Percentiles rank a stretch among this genome's conserved stretches.
Evolutionary conservation across 768 basidiomycete genomes (phyloP).

Genomic region (Pleurotus giganteus): DNA sequence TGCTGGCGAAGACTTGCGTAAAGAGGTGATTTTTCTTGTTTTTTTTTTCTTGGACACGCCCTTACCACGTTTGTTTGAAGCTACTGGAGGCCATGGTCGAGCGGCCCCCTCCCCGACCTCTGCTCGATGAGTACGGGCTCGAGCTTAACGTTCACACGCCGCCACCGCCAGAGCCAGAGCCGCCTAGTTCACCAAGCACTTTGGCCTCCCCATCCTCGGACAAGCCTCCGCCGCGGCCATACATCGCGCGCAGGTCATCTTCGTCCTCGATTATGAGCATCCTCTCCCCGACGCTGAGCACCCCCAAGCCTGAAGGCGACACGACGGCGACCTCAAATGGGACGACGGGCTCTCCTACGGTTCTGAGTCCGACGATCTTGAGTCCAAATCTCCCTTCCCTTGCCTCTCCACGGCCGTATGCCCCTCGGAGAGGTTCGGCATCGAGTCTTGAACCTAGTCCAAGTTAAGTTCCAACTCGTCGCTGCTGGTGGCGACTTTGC

Average conservation of each 20-base stretch:
- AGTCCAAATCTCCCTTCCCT: conserved; percentile 9
- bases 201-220: conserved; percentile 28
- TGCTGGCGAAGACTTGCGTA: conserved; percentile 84
- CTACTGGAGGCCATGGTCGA: conserved; percentile 85
- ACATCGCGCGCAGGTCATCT: conserved; percentile 56
- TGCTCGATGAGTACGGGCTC: conserved; percentile 59
- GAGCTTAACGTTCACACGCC: conserved; percentile 27
- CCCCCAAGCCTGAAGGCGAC: conserved; percentile 13
- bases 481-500: background rate
- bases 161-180: conserved; percentile 16
- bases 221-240: conserved; percentile 54
- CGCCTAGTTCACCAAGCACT: conserved; percentile 16
- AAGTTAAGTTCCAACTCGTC: background rate
- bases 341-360: conserved; percentile 16
- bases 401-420: conserved; percentile 4
- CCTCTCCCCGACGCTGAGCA: conserved; percentile 32
- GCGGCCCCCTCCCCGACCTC: conserved; percentile 72
- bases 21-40: conserved; percentile 51
- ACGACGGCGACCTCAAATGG: conserved; percentile 14
- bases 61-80: conserved; percentile 31
- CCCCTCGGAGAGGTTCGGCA: conserved; percentile 3
- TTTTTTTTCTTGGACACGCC: conserved; percentile 1
- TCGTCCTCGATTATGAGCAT: conserved; percentile 41
- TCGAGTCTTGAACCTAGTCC: conserved; percentile 3
- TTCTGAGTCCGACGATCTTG: conserved; percentile 5